phyloP scores from a whole-genome alignment of 257 asterid genomes.

The Solanum pimpinellifolium region DNA sequence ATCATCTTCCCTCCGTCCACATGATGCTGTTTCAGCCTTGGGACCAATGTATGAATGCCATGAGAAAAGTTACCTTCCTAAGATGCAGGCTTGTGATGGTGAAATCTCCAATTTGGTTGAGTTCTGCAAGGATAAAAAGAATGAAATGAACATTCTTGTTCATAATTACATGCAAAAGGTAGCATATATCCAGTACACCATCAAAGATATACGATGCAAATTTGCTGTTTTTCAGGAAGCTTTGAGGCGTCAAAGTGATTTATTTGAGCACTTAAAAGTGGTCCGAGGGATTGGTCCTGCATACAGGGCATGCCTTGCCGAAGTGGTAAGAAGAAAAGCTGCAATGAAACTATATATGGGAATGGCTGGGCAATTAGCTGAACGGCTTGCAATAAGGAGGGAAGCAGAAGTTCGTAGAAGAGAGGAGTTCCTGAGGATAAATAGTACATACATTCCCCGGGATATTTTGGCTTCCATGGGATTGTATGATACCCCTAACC shows the following conservation, averaged over 20 bases:
- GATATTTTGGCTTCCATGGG: slow-evolving; percentile 89
- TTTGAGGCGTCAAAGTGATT: slow-evolving; percentile 76
- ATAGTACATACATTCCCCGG: slow-evolving; percentile 63
- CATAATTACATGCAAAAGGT: slow-evolving; percentile 89
- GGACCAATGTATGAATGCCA: slow-evolving; percentile 97
- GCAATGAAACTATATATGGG: slow-evolving; percentile 94
- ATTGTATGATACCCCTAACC: slow-evolving; percentile 69
- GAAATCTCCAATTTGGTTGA: slow-evolving; percentile 56
- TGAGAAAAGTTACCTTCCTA: slow-evolving; percentile 66
- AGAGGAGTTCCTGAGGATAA: slow-evolving; percentile 70
- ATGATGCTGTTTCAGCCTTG: slow-evolving; percentile 95
- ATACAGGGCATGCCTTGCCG: slow-evolving; percentile 93
- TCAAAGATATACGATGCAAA: slow-evolving; percentile 72
- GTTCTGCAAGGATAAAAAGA: slow-evolving; percentile 74
- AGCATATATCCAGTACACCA: slow-evolving; percentile 72
- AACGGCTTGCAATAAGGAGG: slow-evolving; percentile 84
- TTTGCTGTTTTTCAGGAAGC: slow-evolving; percentile 96
- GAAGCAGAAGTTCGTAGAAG: slow-evolving; percentile 77
- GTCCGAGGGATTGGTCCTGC: slow-evolving; percentile 91
- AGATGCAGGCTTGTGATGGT: slow-evolving; percentile 66
- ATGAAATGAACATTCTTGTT: slow-evolving; percentile 74
- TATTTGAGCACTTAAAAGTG: slow-evolving; percentile 78
- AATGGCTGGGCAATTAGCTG: slow-evolving; percentile 96
- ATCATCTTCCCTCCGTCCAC: slow-evolving; percentile 90
- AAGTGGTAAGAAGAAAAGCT: slow-evolving; percentile 86